Conservation (phyloP, 768 basidiomycete genomes). For the Cubamyces sp. region DNA sequence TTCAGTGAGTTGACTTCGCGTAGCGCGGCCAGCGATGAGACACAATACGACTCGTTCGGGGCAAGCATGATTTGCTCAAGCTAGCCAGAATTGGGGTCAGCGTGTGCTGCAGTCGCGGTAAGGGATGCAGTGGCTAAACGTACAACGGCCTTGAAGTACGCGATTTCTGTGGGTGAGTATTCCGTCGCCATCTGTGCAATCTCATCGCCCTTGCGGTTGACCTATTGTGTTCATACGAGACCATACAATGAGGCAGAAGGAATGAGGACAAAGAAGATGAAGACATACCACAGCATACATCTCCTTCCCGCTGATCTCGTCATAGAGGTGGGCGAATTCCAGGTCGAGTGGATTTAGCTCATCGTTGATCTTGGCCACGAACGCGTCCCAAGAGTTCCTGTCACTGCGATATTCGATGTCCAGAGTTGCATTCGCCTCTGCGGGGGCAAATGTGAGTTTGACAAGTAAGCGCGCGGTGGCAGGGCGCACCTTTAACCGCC, state of each 20-base stretch:
- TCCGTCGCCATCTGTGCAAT: slow-evolving; percentile 86
- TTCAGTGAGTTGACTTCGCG: slow-evolving; percentile 64
- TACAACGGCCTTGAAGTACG: slow-evolving; percentile 84
- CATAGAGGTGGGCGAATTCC: slow-evolving; percentile 64
- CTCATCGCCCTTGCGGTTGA: slow-evolving; percentile 80
- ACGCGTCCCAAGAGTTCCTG: slow-evolving; percentile 58
- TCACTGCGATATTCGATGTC: slow-evolving; percentile 47
- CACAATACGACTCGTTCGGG: slow-evolving; percentile 70
- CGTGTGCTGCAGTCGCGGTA: neutral
- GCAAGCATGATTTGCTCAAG: slow-evolving; percentile 89
- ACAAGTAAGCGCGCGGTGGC: neutral
- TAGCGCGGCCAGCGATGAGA: slow-evolving; percentile 77
- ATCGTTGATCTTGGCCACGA: slow-evolving; percentile 62
- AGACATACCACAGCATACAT: slow-evolving; percentile 70
- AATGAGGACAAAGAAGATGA: neutral
- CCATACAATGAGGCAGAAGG: neutral
- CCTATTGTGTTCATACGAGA: slow-evolving; percentile 44
- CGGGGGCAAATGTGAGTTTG: neutral
- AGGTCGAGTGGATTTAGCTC: slow-evolving; percentile 72
- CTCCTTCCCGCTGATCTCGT: slow-evolving; percentile 66
- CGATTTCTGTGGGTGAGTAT: slow-evolving; percentile 77
- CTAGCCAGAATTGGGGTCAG: slow-evolving; percentile 43
- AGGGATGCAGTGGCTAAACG: slow-evolving; percentile 30
- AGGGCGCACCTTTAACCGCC: slow-evolving; percentile 62
- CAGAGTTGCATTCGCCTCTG: slow-evolving; percentile 59